Evolutionary conservation across 2,329 filamentous ascomycete species (phyloP).

Genomic region (Aureobasidium lini): DNA sequence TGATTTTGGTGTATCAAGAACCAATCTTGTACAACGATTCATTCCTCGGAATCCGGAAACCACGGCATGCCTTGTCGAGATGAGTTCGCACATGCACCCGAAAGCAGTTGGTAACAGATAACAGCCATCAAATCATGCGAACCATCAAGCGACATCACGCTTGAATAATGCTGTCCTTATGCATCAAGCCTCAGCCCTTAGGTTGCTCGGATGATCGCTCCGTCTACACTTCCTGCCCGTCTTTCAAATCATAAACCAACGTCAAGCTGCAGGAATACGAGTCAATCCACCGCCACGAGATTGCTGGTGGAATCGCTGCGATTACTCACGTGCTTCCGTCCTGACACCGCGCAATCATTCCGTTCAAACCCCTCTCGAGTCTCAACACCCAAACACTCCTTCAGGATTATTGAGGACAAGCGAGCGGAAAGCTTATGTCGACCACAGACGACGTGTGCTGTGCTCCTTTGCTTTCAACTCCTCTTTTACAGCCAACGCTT

Average conservation of each 20-base stretch:
- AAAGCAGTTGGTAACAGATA: no score
- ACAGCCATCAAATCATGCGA: not conserved
- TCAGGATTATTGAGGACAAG: no score
- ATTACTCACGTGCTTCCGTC: no score
- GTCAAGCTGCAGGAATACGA: not conserved
- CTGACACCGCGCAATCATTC: no score
- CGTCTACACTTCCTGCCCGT: not conserved
- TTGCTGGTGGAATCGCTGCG: not conserved
- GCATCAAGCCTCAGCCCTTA: not conserved
- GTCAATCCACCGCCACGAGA: not conserved
- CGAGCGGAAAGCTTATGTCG: no score
- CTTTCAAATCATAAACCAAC: not conserved
- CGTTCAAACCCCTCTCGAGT: no score
- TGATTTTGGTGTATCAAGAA: not conserved
- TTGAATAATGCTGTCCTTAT: not conserved
- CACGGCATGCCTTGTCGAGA: no score
- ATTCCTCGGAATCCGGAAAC: not conserved
- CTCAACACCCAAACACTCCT: no score
- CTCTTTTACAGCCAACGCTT: no score
- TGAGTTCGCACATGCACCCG: no score
- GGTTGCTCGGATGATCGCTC: not conserved
- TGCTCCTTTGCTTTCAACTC: no score
- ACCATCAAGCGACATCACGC: not conserved
- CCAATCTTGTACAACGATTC: not conserved
- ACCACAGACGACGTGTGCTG: no score